These are phyloP conservation scores for Penicillium olsonii DNA, from an alignment of 2,329 filamentous ascomycete species.

Conservation along the genomic window DNA sequence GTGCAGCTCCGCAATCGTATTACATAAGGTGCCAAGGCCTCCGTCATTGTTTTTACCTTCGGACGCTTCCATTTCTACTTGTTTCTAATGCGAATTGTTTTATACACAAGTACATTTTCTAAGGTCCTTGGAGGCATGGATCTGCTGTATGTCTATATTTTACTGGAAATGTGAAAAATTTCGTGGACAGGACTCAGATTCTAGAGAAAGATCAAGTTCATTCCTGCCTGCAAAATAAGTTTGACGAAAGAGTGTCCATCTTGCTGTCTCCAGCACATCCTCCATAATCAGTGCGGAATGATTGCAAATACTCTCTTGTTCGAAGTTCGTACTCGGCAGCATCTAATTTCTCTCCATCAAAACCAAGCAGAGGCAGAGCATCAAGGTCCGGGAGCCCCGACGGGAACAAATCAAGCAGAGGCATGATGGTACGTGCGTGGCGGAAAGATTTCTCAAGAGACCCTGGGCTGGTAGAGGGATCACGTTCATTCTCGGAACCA, in stretches of 20 bases:
- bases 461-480: slow-evolving; percentile 8
- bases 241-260: slow-evolving; percentile 46
- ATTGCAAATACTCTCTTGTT: slow-evolving; percentile 55
- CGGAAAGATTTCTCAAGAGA: slow-evolving; percentile 28
- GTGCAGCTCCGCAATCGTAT: slow-evolving; percentile 24
- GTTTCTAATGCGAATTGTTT: neutral
- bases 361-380: slow-evolving; percentile 62
- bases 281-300: slow-evolving; percentile 68
- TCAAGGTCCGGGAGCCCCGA: slow-evolving; percentile 51
- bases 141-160: too few relatives aligned
- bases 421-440: slow-evolving; percentile 49
- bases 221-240: slow-evolving; percentile 66
- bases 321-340: slow-evolving; percentile 42
- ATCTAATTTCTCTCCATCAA: slow-evolving; percentile 56
- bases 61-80: slow-evolving; percentile 2
- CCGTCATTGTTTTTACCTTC: slow-evolving; percentile 23
- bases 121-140: too few relatives aligned
- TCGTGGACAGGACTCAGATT: neutral
- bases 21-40: slow-evolving; percentile 26
- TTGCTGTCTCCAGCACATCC: slow-evolving; percentile 55
- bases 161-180: neutral
- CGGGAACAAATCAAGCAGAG: slow-evolving; percentile 50
- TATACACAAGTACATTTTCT: too few relatives aligned
- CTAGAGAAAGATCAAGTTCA: slow-evolving; percentile 4
- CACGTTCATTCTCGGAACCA: slow-evolving; percentile 7